phyloP scores from a whole-genome alignment of 176 grass and related monocot genomes.

The Alloteropsis semialata region DNA sequence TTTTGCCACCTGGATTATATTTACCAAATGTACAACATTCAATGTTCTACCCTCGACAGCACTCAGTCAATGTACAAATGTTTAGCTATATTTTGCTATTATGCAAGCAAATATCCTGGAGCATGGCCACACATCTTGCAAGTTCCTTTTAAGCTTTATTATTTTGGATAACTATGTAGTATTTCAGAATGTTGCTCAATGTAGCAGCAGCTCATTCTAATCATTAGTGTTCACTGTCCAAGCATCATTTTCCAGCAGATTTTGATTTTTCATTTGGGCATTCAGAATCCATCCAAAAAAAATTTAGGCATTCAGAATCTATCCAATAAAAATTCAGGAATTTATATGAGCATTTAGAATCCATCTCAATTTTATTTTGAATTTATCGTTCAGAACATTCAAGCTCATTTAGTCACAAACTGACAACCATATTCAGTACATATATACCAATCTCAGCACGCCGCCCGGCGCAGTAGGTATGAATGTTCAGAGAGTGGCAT shows the following conservation, averaged over 20 bases:
- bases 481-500: not conserved
- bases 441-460: not conserved
- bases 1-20: not conserved
- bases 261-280: not conserved
- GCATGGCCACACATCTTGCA: not conserved
- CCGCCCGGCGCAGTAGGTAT: not conserved
- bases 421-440: not conserved
- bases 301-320: not conserved
- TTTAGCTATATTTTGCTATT: not conserved
- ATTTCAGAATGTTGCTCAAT: not conserved
- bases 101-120: not conserved
- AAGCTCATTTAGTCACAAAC: not conserved
- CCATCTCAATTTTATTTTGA: not conserved
- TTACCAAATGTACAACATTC: not conserved
- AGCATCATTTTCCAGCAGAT: not conserved
- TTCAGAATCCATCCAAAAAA: not conserved
- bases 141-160: not conserved
- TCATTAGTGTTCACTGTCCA: not conserved
- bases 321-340: not conserved
- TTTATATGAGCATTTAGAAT: too few species aligned
- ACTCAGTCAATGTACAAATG: not conserved
- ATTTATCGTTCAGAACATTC: not conserved
- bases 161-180: not conserved
- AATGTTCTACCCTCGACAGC: not conserved
- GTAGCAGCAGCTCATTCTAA: not conserved